Base-by-base conservation (phyloP, 305 asterid species). In the Caryopteris hybrid region DNA sequence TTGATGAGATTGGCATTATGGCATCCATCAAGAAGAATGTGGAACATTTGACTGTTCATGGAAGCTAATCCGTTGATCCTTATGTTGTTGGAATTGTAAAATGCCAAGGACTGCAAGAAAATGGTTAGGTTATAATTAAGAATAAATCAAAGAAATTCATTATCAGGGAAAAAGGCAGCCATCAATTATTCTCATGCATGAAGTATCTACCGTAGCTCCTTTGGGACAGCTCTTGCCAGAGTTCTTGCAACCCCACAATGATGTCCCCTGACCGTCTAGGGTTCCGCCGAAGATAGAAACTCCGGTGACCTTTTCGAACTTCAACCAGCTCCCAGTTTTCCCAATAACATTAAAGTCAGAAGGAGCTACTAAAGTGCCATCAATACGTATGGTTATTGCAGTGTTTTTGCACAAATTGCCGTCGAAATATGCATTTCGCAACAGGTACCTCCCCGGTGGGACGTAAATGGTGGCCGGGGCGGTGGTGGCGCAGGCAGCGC, bases 31-130 rank as follows among this genome's bases (percentile, higher is more conserved):
- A 90, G 36, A 4, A 81, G 79, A 66, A 90, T 76, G 68, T 90
- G 97, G 66, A 90, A 85, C 83, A 68, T 80, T 47, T 87, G 95
- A 8, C 95, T 87, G 61, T 90, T 79, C 34, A 75, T 2, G 1
- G 95, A 86, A 7, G 61, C 31, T 48, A 90, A 66, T 55, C 90
- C 91, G 17, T 53, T 74, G 60, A 90, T 75, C n/a, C 60, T 1
- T 54, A 86, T 73, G 62, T 84, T 79, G 56, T 83, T 79, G 20
- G 97, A 90, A 20, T 86, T 81, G 81, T 86, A 84, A 61, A 90
- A 82, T 0, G 78, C 86, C 72, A 90, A 8, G 14, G 93, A 75
- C 95, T 90, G 83, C 60, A 21, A 31, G 2, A 17, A 8, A 2
- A 16, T 39, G 10, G n/a, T n/a, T n/a, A n/a, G n/a, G n/a, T n/a